Base-by-base conservation (phyloP, 345 rosid genomes). In the Mallotus nudiflorus region DNA sequence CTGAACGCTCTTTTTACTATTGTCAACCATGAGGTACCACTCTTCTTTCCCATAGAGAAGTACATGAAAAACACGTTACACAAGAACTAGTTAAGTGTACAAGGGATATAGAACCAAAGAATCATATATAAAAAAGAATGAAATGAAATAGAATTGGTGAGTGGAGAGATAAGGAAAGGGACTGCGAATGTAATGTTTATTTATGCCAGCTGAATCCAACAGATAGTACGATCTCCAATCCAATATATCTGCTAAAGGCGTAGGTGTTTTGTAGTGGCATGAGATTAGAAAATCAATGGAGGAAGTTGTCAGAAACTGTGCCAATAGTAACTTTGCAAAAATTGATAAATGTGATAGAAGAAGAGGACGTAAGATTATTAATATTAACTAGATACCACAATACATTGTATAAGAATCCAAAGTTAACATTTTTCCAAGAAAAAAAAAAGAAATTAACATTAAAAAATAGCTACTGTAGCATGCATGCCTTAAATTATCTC, bases 361-460 rank as follows among this genome's bases (percentile, higher is more conserved):
- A n/a, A 69, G 66, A 60, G 57, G 75, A 67, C 42, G 52, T 31
- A 63, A 63, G 79, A 52, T 60, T 42, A 4, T 42, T 42, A 42
- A 73, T 45, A 64, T 51, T n/a, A n/a, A n/a, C n/a, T n/a, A 73
- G 71, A 81, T 77, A 71, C 74, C 76, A 73, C 69, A 67, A 68
- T 72, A 46, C 14, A 46, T 66, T 63, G 58, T 60, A 78, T 55
- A 72, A 86, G 88, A 74, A 82, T 85, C 91, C 88, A 84, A 86
- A 82, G 84, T 76, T n/a, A n/a, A 67, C 52, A 71, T 75, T 77
- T n/a, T n/a, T n/a, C n/a, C n/a, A n/a, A 69, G 69, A 64, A 63
- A 61, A 48, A 31, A 19, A 27, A 33, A 33, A 33, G 37, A 33
- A 33, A n/a, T n/a, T n/a, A n/a, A n/a, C n/a, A n/a, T n/a, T n/a